These are phyloP conservation scores for Scorias spongiosa DNA, from an alignment of 2,329 filamentous ascomycete species.

Conservation along the genomic window DNA sequence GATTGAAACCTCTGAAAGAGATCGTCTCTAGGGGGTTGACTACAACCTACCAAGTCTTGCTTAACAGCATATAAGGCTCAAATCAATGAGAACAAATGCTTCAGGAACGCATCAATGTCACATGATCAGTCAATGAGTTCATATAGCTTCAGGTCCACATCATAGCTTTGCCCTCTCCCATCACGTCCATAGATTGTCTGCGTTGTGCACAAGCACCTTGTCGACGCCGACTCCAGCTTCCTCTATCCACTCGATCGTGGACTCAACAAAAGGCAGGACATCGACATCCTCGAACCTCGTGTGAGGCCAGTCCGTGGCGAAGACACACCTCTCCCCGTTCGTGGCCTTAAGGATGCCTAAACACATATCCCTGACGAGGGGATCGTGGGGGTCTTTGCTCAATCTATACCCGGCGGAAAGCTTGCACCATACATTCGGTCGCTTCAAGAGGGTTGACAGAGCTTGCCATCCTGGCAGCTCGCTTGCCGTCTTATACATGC, in stretches of 20 bases:
- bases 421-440: constrained; percentile 40
- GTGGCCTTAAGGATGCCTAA: constrained; percentile 33
- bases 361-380: constrained; percentile 33
- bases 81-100: too few relatives aligned
- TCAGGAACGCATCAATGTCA: too few relatives aligned
- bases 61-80: too few relatives aligned
- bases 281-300: constrained; percentile 45
- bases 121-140: too few relatives aligned
- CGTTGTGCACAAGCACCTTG: constrained; percentile 41
- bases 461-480: constrained; percentile 34
- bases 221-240: constrained; percentile 29
- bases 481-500: constrained; percentile 20
- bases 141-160: too few relatives aligned
- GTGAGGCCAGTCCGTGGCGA: constrained; percentile 50
- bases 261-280: constrained; percentile 39
- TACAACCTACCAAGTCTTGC: too few relatives aligned
- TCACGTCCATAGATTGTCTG: constrained; percentile 31
- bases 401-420: constrained; percentile 45
- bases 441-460: constrained; percentile 31
- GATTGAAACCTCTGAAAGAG: too few relatives aligned
- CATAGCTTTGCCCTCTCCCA: constrained; percentile 3
- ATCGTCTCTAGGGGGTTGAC: too few relatives aligned
- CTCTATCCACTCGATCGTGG: constrained; percentile 38
- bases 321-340: constrained; percentile 32
- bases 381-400: constrained; percentile 28